Percentiles rank a stretch among this genome's conserved stretches.
phyloP scores from a whole-genome alignment of 2,329 filamentous ascomycete species.

The Colletotrichum lupini region DNA sequence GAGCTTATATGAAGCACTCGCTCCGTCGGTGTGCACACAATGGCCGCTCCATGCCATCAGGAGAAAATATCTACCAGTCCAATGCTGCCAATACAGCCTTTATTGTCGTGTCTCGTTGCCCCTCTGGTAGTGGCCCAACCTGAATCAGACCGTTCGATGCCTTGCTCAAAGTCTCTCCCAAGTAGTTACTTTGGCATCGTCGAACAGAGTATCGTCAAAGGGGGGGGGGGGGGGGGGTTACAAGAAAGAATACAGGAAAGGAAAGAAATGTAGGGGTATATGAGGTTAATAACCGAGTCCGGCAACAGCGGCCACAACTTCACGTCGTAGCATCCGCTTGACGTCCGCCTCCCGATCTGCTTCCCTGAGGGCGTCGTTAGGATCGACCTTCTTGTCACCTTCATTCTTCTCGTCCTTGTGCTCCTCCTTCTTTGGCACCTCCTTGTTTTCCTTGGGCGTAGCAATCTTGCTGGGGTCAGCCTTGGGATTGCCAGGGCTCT shows the following conservation, averaged over 20 bases:
- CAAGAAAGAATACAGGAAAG: neutral
- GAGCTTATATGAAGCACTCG: neutral
- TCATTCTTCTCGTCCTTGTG: slow-evolving; percentile 19
- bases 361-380: slow-evolving; percentile 32
- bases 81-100: neutral
- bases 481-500: slow-evolving; percentile 28
- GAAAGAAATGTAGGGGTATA: neutral
- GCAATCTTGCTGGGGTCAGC: slow-evolving; percentile 19
- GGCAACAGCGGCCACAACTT: slow-evolving; percentile 24
- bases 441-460: slow-evolving; percentile 3
- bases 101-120: slow-evolving; percentile 10
- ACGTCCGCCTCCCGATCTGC: slow-evolving; percentile 11
- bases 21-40: neutral
- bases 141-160: neutral
- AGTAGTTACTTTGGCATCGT: neutral
- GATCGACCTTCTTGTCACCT: slow-evolving; percentile 32
- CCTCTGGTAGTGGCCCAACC: neutral
- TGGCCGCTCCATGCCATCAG: neutral
- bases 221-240: neutral
- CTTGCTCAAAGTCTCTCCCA: neutral
- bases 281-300: slow-evolving; percentile 30
- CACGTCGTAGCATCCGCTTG: slow-evolving; percentile 30
- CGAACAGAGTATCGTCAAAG: neutral
- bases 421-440: slow-evolving; percentile 2
- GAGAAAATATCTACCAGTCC: slow-evolving; percentile 7